Evolutionary conservation across 1,139 yeast genomes (phyloP).

Genomic region (Lodderomyces margitis): DNA sequence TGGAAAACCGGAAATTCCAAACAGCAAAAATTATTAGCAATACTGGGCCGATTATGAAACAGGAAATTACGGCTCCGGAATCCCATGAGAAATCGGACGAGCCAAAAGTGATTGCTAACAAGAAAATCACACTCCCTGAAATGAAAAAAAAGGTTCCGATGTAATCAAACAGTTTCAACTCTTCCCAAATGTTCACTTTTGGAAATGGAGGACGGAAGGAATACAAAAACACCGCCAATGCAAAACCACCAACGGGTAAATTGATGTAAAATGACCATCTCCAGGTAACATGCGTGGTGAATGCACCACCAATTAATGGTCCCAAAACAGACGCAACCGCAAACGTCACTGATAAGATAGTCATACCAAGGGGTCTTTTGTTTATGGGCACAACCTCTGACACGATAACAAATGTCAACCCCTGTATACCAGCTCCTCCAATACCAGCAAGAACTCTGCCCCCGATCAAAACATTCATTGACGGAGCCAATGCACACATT

Average conservation of each 20-base stretch:
- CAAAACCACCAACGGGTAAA: slow-evolving; percentile 39
- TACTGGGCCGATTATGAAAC: slow-evolving; percentile 46
- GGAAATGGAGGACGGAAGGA: slow-evolving; percentile 37
- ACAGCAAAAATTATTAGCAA: slow-evolving; percentile 19
- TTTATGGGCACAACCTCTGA: slow-evolving; percentile 31
- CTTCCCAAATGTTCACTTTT: slow-evolving; percentile 22
- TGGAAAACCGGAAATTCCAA: slow-evolving; percentile 29
- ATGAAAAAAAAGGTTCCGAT: slow-evolving; percentile 47
- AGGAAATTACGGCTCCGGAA: slow-evolving; percentile 45
- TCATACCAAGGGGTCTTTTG: slow-evolving; percentile 30
- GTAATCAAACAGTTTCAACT: slow-evolving; percentile 46
- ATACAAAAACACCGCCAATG: slow-evolving; percentile 23
- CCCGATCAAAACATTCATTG: slow-evolving; percentile 37
- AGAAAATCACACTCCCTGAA: slow-evolving; percentile 43
- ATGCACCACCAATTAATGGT: slow-evolving; percentile 56
- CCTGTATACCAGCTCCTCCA: slow-evolving; percentile 34
- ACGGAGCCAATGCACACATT: slow-evolving; percentile 35
- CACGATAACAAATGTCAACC: slow-evolving; percentile 26
- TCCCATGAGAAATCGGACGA: slow-evolving; percentile 51
- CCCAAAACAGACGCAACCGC: slow-evolving; percentile 52
- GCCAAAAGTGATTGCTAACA: slow-evolving; percentile 39
- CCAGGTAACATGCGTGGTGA: slow-evolving; percentile 50
- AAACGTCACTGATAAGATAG: slow-evolving; percentile 40
- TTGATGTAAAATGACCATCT: slow-evolving; percentile 75
- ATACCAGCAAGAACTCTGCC: slow-evolving; percentile 37